Evolutionary conservation across 768 basidiomycete genomes (phyloP), one percentile per base, ranked within the genome.

Genomic region (Rhizopogon roseolus): DNA sequence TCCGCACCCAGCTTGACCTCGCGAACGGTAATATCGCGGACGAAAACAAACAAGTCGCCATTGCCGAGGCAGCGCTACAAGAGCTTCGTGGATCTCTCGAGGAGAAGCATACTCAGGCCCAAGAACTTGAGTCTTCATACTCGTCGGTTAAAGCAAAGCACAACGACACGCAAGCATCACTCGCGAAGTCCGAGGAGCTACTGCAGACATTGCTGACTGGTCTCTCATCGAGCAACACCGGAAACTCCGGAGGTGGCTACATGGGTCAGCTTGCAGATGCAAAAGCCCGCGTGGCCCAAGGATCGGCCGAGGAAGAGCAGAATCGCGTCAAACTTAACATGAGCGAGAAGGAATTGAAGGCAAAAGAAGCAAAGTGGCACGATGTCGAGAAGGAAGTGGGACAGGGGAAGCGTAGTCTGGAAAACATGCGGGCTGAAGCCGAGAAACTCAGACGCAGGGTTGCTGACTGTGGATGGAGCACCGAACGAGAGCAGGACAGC

Each of bases 201-300:
- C 78, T 98, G 0, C 96, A 98, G 68, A 92, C 93, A 0, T 83
- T 98, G 17, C 77, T 96, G 44, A 98, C 96, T 0, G 97, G 97
- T 41, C 82, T 98, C 9, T 85, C 93, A 1, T 87, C 89, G 4
- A 78, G 74, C 39, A 78, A 79, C 49, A 70, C 76, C 28, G 83
- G 81, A 54, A 84, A 83, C 39, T 80, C 83, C 16, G 86, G 89
- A 8, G 93, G 94, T 2, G 97, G 97, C 0, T 98, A 98, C 69
- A 88, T 98, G 84, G 97, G 94, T 17, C 95, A 98, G 67, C 81
- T 99, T 40, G 90, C 94, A 1, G 85, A 91, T 13, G 90, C 94
- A 0, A 84, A 85, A 60, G 81, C 81, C 2, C 82, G 84, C 3
- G 71, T 88, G 0, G 84, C 93, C 0, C 87, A 90, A 50, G 87